Base-by-base conservation (phyloP, 176 grass and related monocot genomes). In the Rhynchospora breviuscula region DNA sequence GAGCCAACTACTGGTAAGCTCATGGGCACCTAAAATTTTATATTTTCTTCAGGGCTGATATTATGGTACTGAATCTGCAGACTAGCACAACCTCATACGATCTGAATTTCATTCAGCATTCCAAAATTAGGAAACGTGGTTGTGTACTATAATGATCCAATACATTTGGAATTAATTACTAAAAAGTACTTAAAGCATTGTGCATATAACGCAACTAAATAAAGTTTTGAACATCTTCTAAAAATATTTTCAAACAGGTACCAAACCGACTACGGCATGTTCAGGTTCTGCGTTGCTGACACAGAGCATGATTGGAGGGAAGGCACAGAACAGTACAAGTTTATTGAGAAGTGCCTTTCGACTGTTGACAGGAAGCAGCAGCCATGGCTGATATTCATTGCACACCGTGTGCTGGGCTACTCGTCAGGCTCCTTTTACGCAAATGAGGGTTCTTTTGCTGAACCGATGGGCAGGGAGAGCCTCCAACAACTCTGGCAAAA, bases 271-370 rank as follows among this genome's bases (percentile, higher is more conserved):
- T 97, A 89, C 22, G 95, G 95, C 17, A 93, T 97, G 92, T 98
- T 98, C 71, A 88, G 87, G 19, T 98, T 98, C 81, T 98, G 95
- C 81, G 61, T 98, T 0, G 92, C 95, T 0, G 95, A 94, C 89
- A 91, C 90, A 33, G 95, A 98, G 89, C 87, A 91, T 7, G 95
- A 98, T 54, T 94, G 95, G 95, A 88, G 82, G 4, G 90, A 91
- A 88, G 95, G 92, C 22, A 89, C 95, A 2, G 89, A 98, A 59
- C 95, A 98, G 51, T 93, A 94, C 78, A 79, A 26, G 61, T 93
- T 98, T 43, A 90, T 98, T 9, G 92, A 98, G 65, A 59, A 52
- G 2, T 98, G 95, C 85, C 79, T 98, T 35, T 87, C 92, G 13
- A 89, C 89, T 3, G 95, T 88, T 0, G 95, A 98, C 84, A 67